Conservation (phyloP, 306 rosid genomes). For the Fragaria vesca region DNA sequence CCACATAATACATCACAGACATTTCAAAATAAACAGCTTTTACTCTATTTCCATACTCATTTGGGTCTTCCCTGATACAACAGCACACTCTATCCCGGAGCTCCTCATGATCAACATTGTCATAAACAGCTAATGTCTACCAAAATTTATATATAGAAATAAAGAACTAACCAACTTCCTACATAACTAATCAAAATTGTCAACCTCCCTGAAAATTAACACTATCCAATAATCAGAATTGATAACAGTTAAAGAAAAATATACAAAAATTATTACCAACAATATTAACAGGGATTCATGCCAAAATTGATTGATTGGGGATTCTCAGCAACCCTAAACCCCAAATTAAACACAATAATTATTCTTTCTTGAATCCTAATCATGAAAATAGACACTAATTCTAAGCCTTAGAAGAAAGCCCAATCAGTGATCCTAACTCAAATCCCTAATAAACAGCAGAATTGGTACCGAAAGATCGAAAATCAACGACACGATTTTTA, state of each 20-base stretch:
- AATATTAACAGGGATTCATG: background rate
- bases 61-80: background rate
- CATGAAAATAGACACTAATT: background rate
- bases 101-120: background rate
- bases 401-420: background rate
- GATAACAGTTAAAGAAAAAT: background rate
- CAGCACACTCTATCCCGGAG: background rate
- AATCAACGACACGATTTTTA: background rate
- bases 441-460: background rate
- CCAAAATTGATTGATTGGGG: background rate
- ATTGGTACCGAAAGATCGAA: background rate
- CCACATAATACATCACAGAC: background rate
- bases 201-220: constrained; percentile 10
- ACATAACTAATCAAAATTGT: constrained; percentile 4
- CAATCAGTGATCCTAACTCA: background rate
- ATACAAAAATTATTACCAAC: background rate
- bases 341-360: background rate
- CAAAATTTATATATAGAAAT: background rate
- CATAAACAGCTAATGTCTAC: constrained; percentile 5
- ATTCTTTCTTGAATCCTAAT: background rate
- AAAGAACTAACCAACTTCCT: background rate
- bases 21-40: background rate
- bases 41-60: constrained; percentile 5
- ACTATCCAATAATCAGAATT: background rate
- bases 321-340: background rate